These are phyloP conservation scores for Amphirosellinia nigrospora DNA, from an alignment of 495 filamentous ascomycete genomes.

Conservation along the genomic window DNA sequence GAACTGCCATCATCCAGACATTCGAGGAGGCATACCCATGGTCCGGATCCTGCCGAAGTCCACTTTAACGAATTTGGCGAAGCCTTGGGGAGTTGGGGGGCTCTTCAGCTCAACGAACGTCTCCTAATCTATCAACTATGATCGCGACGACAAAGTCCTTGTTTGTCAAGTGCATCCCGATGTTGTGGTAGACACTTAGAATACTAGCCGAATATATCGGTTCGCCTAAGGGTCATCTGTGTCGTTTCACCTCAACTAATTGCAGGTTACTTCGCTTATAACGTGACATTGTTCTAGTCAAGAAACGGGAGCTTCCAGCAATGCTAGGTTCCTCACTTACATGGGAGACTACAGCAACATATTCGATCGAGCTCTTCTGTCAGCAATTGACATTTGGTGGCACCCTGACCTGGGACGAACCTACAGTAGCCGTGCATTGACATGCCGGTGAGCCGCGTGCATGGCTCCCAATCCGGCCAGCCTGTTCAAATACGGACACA, in stretches of 20 bases:
- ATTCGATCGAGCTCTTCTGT: not conserved
- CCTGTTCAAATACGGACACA: not conserved
- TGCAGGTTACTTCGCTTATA: conserved; percentile 6
- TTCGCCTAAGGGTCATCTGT: not conserved
- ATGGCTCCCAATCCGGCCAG: not conserved
- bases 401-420: conserved; percentile 13
- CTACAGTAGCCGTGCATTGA: conserved; percentile 11
- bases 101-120: not conserved
- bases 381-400: conserved; percentile 1
- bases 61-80: not conserved
- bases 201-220: not conserved
- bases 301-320: not conserved
- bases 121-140: not conserved
- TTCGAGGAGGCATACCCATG: conserved; percentile 23
- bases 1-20: conserved; percentile 23
- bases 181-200: not conserved
- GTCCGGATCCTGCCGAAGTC: conserved; percentile 18
- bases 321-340: not conserved
- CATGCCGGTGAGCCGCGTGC: conserved; percentile 19
- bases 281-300: not conserved
- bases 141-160: not conserved
- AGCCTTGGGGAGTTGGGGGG: not conserved
- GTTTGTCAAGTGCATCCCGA: not conserved
- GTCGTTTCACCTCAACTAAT: not conserved
- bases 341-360: not conserved